Percentiles rank a stretch among this genome's conserved stretches.
Evolutionary conservation across 257 asterid species (phyloP).

Genomic region (Verbascum thapsus): DNA sequence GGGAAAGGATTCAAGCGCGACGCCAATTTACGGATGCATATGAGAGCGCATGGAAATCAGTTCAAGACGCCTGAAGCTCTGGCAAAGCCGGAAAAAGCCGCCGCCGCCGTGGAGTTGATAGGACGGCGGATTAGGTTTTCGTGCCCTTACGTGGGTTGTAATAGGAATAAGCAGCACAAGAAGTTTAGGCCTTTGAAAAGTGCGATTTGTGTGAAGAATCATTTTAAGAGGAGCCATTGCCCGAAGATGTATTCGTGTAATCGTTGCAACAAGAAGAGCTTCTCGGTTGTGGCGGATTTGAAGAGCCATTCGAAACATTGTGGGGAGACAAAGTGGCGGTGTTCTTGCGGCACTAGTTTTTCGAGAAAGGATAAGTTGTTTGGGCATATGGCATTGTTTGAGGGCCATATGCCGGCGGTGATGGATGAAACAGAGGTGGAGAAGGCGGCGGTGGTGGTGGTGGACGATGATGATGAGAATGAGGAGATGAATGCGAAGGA

Average conservation of each 20-base stretch:
- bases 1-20: conserved; percentile 97
- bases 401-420: conserved; percentile 93
- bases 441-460: conserved; percentile 23
- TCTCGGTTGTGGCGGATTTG: conserved; percentile 86
- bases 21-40: conserved; percentile 96
- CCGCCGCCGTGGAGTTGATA: neutral
- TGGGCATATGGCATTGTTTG: conserved; percentile 86
- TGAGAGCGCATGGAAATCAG: conserved; percentile 91
- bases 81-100: conserved; percentile 55
- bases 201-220: conserved; percentile 77
- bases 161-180: conserved; percentile 65
- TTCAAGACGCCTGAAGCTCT: conserved; percentile 82
- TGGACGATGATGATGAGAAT: conserved; percentile 37
- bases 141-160: conserved; percentile 81
- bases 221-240: conserved; percentile 93
- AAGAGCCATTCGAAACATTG: conserved; percentile 87
- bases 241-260: conserved; percentile 81
- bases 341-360: conserved; percentile 83
- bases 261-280: conserved; percentile 74
- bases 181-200: conserved; percentile 83
- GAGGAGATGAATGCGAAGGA: conserved; percentile 26
- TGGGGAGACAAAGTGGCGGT: conserved; percentile 85
- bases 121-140: conserved; percentile 58
- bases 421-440: conserved; percentile 39
- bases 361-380: conserved; percentile 89